Conservation (phyloP, 106 monocot genomes). For the Ottelia alismoides region DNA sequence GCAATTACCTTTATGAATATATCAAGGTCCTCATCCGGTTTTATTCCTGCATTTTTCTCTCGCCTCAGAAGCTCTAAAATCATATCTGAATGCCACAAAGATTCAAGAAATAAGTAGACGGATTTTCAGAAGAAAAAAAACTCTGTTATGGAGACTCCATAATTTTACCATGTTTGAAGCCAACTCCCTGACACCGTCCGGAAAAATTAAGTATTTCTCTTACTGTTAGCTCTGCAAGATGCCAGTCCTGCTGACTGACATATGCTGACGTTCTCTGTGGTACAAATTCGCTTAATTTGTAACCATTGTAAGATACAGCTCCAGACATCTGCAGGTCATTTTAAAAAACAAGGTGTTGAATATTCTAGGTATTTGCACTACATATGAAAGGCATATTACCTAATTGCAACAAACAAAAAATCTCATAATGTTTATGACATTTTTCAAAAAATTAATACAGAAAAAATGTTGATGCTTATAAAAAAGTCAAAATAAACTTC, state of each 20-base stretch:
- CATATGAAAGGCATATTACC: too few relatives aligned
- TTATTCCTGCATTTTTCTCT: conserved; percentile 89
- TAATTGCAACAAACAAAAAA: too few relatives aligned
- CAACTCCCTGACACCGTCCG: conserved; percentile 87
- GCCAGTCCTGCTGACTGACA: conserved; percentile 97
- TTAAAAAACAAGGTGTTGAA: too few relatives aligned
- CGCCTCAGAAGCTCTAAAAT: conserved; percentile 86
- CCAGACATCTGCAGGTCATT: conserved; percentile 61
- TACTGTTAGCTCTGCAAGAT: conserved; percentile 86
- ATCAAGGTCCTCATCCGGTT: conserved; percentile 98
- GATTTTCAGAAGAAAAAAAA: background rate
- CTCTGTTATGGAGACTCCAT: background rate
- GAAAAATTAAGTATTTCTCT: conserved; percentile 94
- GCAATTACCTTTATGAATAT: conserved; percentile 85
- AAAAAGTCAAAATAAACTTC: too few relatives aligned
- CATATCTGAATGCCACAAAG: conserved; percentile 47
- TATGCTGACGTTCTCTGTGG: conserved; percentile 98
- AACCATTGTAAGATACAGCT: conserved; percentile 76
- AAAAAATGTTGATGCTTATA: too few relatives aligned
- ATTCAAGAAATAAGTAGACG: background rate
- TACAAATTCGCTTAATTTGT: conserved; percentile 77
- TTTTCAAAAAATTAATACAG: too few relatives aligned
- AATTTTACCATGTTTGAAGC: conserved; percentile 86
- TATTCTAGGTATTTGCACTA: too few relatives aligned
- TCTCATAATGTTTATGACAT: too few relatives aligned